A percentile compares a stretch with the other conserved stretches of the same genome.
phyloP scores from a whole-genome alignment of 1,139 yeast species.

The Debaryomyces subglobosus region DNA sequence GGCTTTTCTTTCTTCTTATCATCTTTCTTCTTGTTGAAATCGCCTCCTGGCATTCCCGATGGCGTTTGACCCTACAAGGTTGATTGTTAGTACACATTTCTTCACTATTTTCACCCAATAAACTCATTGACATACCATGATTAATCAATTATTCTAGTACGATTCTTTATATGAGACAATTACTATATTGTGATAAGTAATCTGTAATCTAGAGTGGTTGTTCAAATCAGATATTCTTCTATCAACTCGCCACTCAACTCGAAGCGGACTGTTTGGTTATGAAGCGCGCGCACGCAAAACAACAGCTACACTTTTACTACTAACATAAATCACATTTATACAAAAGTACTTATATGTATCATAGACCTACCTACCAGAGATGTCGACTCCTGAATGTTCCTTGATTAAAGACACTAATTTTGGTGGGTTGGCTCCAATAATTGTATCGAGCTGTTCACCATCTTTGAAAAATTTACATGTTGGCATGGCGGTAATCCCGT shows the following conservation, averaged over 20 bases:
- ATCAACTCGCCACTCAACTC: conserved; percentile 8
- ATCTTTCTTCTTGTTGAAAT: conserved; percentile 67
- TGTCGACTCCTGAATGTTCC: conserved; percentile 27
- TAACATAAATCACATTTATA: not conserved
- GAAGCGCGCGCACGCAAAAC: conserved; percentile 4
- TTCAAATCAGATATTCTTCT: conserved; percentile 2
- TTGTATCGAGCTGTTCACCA: conserved; percentile 31
- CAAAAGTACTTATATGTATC: not conserved
- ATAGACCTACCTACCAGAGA: conserved; percentile 18
- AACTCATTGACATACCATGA: conserved; percentile 1
- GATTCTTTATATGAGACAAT: not conserved
- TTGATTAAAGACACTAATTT: conserved; percentile 27
- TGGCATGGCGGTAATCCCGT: conserved; percentile 40
- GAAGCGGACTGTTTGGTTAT: not conserved
- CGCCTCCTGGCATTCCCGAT: conserved; percentile 70
- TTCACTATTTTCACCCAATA: not conserved
- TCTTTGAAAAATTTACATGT: conserved; percentile 35
- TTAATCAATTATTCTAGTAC: not conserved
- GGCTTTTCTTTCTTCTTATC: conserved; percentile 85
- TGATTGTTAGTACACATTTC: conserved; percentile 3
- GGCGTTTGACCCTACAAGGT: conserved; percentile 71
- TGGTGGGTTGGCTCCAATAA: conserved; percentile 39
- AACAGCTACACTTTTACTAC: not conserved
- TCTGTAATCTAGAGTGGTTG: not conserved
- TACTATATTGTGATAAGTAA: not conserved